A percentile compares a stretch with the other conserved stretches of the same genome.
Conservation (phyloP, 2,329 filamentous ascomycete species). For the Calonectria hawksworthii region DNA sequence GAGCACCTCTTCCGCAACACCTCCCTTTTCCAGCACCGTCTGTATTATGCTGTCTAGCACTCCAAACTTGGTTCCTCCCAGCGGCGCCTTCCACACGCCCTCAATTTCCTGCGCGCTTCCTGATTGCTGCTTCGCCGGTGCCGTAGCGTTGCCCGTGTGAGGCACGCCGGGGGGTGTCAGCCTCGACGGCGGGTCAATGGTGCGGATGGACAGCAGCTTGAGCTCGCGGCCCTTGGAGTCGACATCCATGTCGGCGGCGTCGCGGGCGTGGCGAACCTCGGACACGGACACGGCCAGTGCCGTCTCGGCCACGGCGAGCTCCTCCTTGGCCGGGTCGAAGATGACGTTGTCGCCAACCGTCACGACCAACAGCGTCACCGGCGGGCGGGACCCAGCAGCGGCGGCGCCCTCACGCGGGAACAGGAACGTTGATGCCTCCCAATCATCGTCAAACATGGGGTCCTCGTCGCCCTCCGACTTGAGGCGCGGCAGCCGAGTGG, state of each 20-base stretch:
- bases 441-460: constrained; percentile 97
- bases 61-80: constrained; percentile 84
- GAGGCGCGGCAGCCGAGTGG: constrained; percentile 85
- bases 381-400: constrained; percentile 69
- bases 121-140: constrained; percentile 51
- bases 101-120: constrained; percentile 71
- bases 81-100: constrained; percentile 87
- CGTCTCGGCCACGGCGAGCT: constrained; percentile 92
- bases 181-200: constrained; percentile 81
- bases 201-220: constrained; percentile 77
- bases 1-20: constrained; percentile 89
- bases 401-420: constrained; percentile 70
- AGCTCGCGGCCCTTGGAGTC: constrained; percentile 61
- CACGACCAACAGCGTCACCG: constrained; percentile 91
- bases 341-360: constrained; percentile 89
- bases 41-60: constrained; percentile 82
- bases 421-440: constrained; percentile 84
- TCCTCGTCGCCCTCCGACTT: constrained; percentile 95
- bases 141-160: constrained; percentile 68
- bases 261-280: constrained; percentile 52
- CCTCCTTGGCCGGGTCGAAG: constrained; percentile 92
- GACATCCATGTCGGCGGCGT: constrained; percentile 55
- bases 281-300: constrained; percentile 88
- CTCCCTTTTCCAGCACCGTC: constrained; percentile 81
- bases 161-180: constrained; percentile 79